These are phyloP conservation scores for Moelleriella libera DNA, from an alignment of 2,329 filamentous ascomycete species.

Conservation along the genomic window DNA sequence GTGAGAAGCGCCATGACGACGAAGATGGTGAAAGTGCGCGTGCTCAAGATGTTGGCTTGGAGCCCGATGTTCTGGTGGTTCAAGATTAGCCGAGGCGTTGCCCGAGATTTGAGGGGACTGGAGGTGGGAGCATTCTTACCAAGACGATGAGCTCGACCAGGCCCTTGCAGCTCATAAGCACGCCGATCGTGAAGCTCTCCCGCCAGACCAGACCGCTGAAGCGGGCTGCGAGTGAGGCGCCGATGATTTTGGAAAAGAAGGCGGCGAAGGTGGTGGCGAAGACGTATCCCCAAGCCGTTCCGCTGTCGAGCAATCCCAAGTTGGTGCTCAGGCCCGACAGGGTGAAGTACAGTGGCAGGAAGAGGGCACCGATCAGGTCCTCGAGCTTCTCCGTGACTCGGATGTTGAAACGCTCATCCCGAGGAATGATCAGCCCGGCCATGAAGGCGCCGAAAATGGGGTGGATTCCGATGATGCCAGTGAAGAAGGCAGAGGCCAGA, in stretches of 20 bases:
- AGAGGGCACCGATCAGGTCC: constrained; percentile 71
- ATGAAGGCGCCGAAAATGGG: constrained; percentile 91
- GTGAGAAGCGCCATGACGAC: constrained; percentile 87
- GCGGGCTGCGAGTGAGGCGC: constrained; percentile 66
- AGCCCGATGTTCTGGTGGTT: constrained; percentile 51
- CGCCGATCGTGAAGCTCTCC: constrained; percentile 77
- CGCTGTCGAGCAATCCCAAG: constrained; percentile 67
- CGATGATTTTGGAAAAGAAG: constrained; percentile 73
- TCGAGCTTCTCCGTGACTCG: constrained; percentile 90
- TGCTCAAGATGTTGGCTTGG: constrained; percentile 68
- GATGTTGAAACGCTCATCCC: constrained; percentile 80
- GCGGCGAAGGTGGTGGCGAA: constrained; percentile 69
- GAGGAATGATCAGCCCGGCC: constrained; percentile 77
- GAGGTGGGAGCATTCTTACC: constrained; percentile 30
- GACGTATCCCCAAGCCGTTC: constrained; percentile 82
- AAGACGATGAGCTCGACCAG: constrained; percentile 90
- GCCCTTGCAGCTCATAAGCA: constrained; percentile 93
- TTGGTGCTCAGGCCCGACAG: constrained; percentile 83
- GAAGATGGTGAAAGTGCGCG: constrained; percentile 80
- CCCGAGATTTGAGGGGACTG: too few species aligned
- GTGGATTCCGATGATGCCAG: constrained; percentile 79
- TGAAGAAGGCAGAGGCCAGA: constrained; percentile 72
- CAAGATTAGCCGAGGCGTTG: neutral
- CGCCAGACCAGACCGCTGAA: constrained; percentile 73
- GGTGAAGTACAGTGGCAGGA: constrained; percentile 86